Conservation (phyloP, 1,139 yeast genomes). For the Pichia sp. region DNA sequence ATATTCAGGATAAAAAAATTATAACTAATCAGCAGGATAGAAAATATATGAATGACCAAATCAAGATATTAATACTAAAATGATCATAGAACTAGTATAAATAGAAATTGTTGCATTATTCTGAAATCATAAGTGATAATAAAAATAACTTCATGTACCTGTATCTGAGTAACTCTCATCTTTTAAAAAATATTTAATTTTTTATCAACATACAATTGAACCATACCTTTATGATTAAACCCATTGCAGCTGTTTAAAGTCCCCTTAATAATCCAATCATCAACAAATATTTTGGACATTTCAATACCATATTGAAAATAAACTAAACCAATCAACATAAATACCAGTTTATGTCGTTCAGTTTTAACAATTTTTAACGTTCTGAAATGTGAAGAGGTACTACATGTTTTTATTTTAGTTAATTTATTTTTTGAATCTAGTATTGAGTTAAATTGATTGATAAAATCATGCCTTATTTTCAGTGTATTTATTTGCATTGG, state of each 20-base stretch:
- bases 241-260: not conserved
- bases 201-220: conserved; percentile 16
- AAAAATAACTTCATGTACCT: no score
- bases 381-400: not conserved
- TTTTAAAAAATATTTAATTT: conserved; percentile 6
- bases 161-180: not conserved
- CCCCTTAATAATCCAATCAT: conserved; percentile 25
- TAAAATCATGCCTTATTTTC: conserved; percentile 11
- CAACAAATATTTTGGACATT: conserved; percentile 18
- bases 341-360: conserved; percentile 19
- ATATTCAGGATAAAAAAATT: no score
- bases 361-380: conserved; percentile 18
- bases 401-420: not conserved
- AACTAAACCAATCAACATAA: conserved; percentile 23
- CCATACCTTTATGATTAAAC: conserved; percentile 24
- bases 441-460: conserved; percentile 12
- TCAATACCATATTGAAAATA: conserved; percentile 18
- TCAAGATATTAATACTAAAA: no score
- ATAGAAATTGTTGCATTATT: not conserved
- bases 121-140: not conserved
- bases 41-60: no score
- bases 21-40: no score
- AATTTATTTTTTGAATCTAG: conserved; percentile 10
- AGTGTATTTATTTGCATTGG: conserved; percentile 8
- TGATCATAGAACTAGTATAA: not conserved